Base-by-base conservation (phyloP, 306 rosid species). In the Astragalus membranaceus region DNA sequence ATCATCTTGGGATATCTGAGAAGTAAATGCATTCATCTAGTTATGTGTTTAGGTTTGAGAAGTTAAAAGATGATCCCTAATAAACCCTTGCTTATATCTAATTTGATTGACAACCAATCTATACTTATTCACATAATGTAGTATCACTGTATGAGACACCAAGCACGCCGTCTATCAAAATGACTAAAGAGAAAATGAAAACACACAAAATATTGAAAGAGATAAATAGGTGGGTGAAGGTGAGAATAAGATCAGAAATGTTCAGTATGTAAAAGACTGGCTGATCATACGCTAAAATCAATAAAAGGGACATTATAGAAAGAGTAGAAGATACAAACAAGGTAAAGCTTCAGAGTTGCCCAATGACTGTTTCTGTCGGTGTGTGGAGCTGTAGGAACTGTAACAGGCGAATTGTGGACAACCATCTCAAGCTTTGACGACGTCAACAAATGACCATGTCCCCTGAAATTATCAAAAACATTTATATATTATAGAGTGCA, bases 291-390 rank as follows among this genome's bases (percentile, higher is more conserved):
- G 11, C 30, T 35, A 69, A 53, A 74, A 74, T 52, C 32, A 36
- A 23, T 44, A 15, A 57, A 65, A 36, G 30, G 74, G 49, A 5
- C 29, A 17, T 44, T 60, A 53, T 7, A 75, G 35, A 60, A 23
- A 53, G 39, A 16, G 44, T n/a, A 70, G 69, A 85, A 85, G 79
- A 62, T 75, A 81, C 96, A 2, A 54, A 93, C 98, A 76, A 93
- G 90, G 81, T 87, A 88, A 78, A 82, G 84, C 85, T 93, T 93
- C 46, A 93, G 97, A 16, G 84, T 72, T 59, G 85, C 82, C 98
- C 98, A 93, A 23, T 58, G 72, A 71, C 75, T 73, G 54, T 39
- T 80, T 74, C 86, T 83, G 53, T 79, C 87, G 47, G 68, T 56
- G 74, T 78, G 92, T 76, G 83, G 83, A 61, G 75, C 39, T 58